Evolutionary conservation across 805 yeast species (phyloP), one percentile per base, ranked within the genome.

Genomic region (Candida multigemmis): DNA sequence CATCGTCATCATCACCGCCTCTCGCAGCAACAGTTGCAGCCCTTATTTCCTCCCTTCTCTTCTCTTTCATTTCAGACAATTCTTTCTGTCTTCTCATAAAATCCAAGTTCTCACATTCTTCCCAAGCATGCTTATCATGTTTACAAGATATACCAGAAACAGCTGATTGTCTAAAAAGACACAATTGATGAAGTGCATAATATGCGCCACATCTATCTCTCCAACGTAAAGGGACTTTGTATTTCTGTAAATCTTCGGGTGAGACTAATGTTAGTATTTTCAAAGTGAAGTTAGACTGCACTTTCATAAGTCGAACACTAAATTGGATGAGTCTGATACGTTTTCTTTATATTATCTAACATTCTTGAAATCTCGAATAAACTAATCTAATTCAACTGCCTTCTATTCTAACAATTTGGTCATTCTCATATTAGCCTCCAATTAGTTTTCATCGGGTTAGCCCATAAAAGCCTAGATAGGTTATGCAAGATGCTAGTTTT

Each of bases 81-180:
- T 79, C 87, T 47, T 74, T 65, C 32, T 79, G 82, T 56, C 94
- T 72, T 60, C 91, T 72, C 50, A 75, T 68, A 60, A 78, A 82
- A 49, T 84, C 94, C 52, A 76, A 53, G 50, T 79, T 79, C 55
- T 83, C 81, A 53, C 94, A 83, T 48, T 80, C 80, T 53, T 83
- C 94, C 65, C 86, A 84, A 22, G 66, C 75, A 42, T 84, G 93
- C 50, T 85, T 74, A 57, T 78, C 84, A 37, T 78, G 78, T 32
- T 68, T 64, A 43, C 94, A 83, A 41, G 71, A 74, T 23, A 60
- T 60, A 4, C 62, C 50, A 2, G 56, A 45, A 42, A 58, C 59
- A 32, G 65, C 65, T 10, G 57, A 48, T 37, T 59, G 64, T 45
- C 68, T 59, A 19, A 54, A 48, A 27, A 60, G 59, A 46, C 68